These are phyloP conservation scores for Corynespora cassiicola DNA, from an alignment of 2,329 filamentous ascomycete species.

Conservation along the genomic window DNA sequence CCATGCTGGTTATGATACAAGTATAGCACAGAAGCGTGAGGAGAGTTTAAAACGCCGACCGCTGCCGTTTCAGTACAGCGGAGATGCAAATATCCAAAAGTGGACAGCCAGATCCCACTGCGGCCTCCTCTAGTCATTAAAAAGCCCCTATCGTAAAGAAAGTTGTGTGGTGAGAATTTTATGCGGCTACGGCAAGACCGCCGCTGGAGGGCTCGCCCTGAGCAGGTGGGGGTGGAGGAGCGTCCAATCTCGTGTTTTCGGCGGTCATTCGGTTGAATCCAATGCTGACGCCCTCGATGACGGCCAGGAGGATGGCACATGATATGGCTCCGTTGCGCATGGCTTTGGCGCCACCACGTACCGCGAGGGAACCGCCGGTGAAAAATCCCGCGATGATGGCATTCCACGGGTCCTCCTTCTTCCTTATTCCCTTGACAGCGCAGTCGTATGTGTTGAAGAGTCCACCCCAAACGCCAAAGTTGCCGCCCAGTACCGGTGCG, in stretches of 20 bases:
- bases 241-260: slow-evolving; percentile 81
- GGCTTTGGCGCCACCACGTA: slow-evolving; percentile 89
- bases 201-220: slow-evolving; percentile 23
- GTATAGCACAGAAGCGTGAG: slow-evolving; percentile 42
- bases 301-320: slow-evolving; percentile 89
- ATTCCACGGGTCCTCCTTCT: slow-evolving; percentile 99
- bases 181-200: slow-evolving; percentile 29
- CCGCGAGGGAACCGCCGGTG: slow-evolving; percentile 83
- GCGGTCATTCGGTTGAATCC: slow-evolving; percentile 95
- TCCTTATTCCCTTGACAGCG: slow-evolving; percentile 85
- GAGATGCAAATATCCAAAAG: slow-evolving; percentile 37
- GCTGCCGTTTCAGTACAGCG: slow-evolving; percentile 30
- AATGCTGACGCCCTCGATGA: slow-evolving; percentile 97
- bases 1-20: slow-evolving; percentile 39
- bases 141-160: slow-evolving; percentile 18
- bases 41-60: slow-evolving; percentile 44
- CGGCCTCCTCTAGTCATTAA: slow-evolving; percentile 25
- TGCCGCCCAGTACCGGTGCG: slow-evolving; percentile 93
- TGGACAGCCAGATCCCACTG: slow-evolving; percentile 23
- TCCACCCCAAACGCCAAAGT: slow-evolving; percentile 98
- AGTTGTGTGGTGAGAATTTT: slow-evolving; percentile 19
- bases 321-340: slow-evolving; percentile 96
- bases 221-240: slow-evolving; percentile 54
- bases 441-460: slow-evolving; percentile 97
- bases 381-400: slow-evolving; percentile 98